phyloP scores from a whole-genome alignment of 345 rosid species.

The Syzygium aromaticum region DNA sequence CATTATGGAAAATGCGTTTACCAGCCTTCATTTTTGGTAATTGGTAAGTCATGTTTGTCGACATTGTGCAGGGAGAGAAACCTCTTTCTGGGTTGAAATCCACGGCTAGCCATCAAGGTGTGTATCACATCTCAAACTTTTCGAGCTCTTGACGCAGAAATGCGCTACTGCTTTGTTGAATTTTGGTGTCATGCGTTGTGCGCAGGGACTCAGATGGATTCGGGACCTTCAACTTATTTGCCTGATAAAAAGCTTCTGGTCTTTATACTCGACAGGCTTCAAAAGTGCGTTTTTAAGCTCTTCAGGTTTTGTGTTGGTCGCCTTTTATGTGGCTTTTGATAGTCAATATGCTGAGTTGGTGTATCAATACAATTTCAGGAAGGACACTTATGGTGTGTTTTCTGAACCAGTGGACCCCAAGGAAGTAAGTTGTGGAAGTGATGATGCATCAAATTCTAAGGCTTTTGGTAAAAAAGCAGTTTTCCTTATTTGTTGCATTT shows the following conservation, averaged over 20 bases:
- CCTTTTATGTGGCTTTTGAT: conserved; percentile 13
- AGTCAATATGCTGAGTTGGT: conserved; percentile 5
- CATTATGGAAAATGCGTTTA: background rate
- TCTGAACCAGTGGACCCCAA: conserved; percentile 68
- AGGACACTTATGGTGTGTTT: conserved; percentile 61
- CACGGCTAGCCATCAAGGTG: conserved; percentile 32
- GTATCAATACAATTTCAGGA: conserved; percentile 30
- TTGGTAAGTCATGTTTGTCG: background rate
- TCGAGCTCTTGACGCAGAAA: background rate
- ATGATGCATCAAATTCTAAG: conserved; percentile 1
- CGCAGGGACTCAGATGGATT: conserved; percentile 21
- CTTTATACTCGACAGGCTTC: conserved; percentile 55
- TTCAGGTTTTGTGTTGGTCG: conserved; percentile 7
- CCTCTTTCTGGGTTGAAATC: conserved; percentile 14
- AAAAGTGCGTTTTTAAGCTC: conserved; percentile 31
- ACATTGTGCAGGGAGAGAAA: conserved; percentile 30
- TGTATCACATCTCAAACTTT: conserved; percentile 7
- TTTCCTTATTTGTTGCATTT: background rate
- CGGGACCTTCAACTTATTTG: conserved; percentile 37
- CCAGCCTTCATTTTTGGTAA: background rate
- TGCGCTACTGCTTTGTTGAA: background rate
- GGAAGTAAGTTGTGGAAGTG: conserved; percentile 33
- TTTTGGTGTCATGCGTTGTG: background rate
- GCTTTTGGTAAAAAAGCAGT: background rate
- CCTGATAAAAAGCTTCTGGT: conserved; percentile 45